Evolutionary conservation across 768 basidiomycete genomes (phyloP).

Genomic region (Naematelia encephala): DNA sequence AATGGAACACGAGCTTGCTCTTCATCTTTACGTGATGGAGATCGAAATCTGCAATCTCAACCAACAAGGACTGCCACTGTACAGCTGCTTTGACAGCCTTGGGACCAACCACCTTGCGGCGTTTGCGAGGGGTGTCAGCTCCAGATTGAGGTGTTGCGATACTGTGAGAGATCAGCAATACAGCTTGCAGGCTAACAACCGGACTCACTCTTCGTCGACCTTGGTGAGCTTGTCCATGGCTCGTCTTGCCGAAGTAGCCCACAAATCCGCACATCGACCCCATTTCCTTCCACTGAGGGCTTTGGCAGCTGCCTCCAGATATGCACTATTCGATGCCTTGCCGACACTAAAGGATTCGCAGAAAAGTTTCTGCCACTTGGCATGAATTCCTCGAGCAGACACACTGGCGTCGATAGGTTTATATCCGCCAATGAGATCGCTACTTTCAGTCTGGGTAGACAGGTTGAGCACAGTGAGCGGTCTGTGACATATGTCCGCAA

Average conservation of each 20-base stretch:
- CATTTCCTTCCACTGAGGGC: conserved; percentile 79
- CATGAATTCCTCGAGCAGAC: conserved; percentile 67
- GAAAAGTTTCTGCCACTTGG: conserved; percentile 75
- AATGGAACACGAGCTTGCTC: conserved; percentile 87
- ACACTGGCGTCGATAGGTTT: conserved; percentile 89
- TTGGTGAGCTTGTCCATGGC: conserved; percentile 56
- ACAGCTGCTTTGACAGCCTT: conserved; percentile 43
- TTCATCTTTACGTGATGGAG: conserved; percentile 78
- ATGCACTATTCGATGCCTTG: conserved; percentile 78
- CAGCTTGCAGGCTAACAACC: background rate
- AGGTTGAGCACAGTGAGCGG: conserved; percentile 85
- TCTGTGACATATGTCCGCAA: conserved; percentile 71
- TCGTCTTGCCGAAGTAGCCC: conserved; percentile 56
- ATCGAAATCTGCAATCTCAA: conserved; percentile 74
- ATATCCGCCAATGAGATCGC: conserved; percentile 90
- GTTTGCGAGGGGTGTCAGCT: conserved; percentile 61
- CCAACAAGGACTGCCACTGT: conserved; percentile 66
- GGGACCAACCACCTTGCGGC: conserved; percentile 61
- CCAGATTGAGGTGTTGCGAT: background rate
- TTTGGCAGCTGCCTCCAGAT: conserved; percentile 74
- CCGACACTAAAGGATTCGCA: conserved; percentile 72
- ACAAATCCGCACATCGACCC: conserved; percentile 75
- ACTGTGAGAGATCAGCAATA: background rate
- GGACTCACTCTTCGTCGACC: conserved; percentile 5
- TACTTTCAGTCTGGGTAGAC: conserved; percentile 92